Evolutionary conservation across 169 alveolate species (phyloP), one percentile per base, ranked within the genome.

Genomic region (Besnoitia besnoiti): DNA sequence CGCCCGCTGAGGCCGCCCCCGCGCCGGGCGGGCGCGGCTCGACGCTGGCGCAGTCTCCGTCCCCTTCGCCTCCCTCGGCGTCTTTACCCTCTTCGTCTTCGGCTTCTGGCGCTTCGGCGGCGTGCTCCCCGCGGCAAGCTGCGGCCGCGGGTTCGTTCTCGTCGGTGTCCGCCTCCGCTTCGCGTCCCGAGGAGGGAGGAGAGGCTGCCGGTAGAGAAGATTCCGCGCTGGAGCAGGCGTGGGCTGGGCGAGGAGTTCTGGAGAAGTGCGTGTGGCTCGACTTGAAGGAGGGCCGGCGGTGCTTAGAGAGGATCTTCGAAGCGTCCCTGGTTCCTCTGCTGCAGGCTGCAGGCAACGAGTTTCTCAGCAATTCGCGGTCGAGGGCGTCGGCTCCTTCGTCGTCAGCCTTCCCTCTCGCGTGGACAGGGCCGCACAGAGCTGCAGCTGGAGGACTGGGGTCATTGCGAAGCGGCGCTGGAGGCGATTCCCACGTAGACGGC

Each of bases 261-360:
- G 2, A 19, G 24, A 73, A 73, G 24, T 73, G 82, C 46, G 82
- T 73, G 47, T 73, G 82, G 82, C 82, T 73, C 24, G 44, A 73
- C 82, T n/a, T 73, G 27, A n/a, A 73, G 39, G 82, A n/a, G 46
- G 82, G 44, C 3, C 82, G 82, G 12, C 24, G 82, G 12, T 73
- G 82, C 82, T 1, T 73, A 30, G 46, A n/a, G 14, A 42, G n/a
- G 82, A 16, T 73, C n/a, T 73, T 73, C 82, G 82, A 73, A 0
- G 82, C 82, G 21, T 19, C 82, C 44, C 16, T 73, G 82, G 47
- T 73, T 73, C 82, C 82, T 39, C 82, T 73, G 39, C 82, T 73
- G n/a, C 39, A n/a, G 24, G 82, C 39, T 5, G 82, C 82, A 37
- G 82, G n/a, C 47, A 42, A 73, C 12, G 67, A 55, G n/a, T n/a